Percentiles rank a stretch among this genome's conserved stretches.
These are phyloP conservation scores for Daldinia decipiens DNA, from an alignment of 495 filamentous ascomycete species.

Conservation along the genomic window DNA sequence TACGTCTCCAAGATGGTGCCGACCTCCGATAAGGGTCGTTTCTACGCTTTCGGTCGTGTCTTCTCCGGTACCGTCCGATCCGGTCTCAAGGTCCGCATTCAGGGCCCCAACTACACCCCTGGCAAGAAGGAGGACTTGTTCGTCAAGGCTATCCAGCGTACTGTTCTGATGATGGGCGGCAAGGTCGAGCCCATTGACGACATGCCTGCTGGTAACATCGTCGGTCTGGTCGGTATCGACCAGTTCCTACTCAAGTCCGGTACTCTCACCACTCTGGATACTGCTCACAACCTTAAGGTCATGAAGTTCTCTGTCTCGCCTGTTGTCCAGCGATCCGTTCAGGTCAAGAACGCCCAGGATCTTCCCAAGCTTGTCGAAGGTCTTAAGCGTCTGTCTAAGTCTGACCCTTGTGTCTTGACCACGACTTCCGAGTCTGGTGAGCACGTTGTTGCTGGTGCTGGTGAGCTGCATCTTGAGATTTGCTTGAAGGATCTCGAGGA, in stretches of 20 bases:
- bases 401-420: conserved; percentile 96
- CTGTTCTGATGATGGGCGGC: conserved; percentile 99
- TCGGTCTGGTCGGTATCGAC: conserved; percentile 98
- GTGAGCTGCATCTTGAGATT: conserved; percentile 99
- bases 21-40: conserved; percentile 99
- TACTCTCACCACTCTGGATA: conserved; percentile 96
- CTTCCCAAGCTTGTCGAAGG: conserved; percentile 99
- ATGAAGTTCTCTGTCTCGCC: conserved; percentile 99
- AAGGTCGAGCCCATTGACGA: conserved; percentile 99
- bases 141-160: conserved; percentile 99
- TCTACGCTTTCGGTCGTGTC: conserved; percentile 99
- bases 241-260: conserved; percentile 99
- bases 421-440: conserved; percentile 90
- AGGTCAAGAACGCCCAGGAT: conserved; percentile 99
- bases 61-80: conserved; percentile 97
- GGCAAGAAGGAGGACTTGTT: conserved; percentile 99
- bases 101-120: conserved; percentile 97
- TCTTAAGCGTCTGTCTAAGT: conserved; percentile 99
- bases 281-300: conserved; percentile 99
- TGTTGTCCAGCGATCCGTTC: conserved; percentile 97
- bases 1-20: conserved; percentile 99
- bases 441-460: conserved; percentile 98
- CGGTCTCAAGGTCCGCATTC: conserved; percentile 99
- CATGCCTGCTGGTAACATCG: conserved; percentile 99
- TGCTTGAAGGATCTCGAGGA: conserved; percentile 99